These are phyloP conservation scores for Phialophora chinensis DNA, from an alignment of 2,329 filamentous ascomycete genomes.

Conservation along the genomic window DNA sequence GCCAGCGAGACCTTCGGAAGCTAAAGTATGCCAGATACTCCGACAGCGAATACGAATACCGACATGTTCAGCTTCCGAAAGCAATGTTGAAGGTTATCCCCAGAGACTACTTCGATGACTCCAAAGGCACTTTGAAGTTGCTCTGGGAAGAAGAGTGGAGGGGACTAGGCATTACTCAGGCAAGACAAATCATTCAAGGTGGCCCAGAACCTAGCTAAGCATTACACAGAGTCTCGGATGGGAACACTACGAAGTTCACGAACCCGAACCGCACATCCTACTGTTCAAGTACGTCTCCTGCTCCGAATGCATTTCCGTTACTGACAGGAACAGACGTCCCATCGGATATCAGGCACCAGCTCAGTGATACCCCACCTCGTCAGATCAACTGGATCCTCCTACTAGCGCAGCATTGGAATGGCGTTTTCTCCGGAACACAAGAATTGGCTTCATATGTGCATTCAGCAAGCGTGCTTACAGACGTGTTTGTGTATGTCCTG, in stretches of 20 bases:
- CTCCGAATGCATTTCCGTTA: neutral
- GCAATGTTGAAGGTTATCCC: conserved; percentile 98
- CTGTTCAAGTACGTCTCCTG: conserved; percentile 83
- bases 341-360: conserved; percentile 80
- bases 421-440: conserved; percentile 31
- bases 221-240: conserved; percentile 82
- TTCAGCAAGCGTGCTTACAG: conserved; percentile 36
- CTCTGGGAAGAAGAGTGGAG: conserved; percentile 99
- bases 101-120: conserved; percentile 87
- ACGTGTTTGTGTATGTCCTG: conserved; percentile 33
- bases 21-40: conserved; percentile 70
- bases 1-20: neutral
- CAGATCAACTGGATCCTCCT: conserved; percentile 15
- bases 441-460: conserved; percentile 34
- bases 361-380: conserved; percentile 42
- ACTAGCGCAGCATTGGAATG: conserved; percentile 38
- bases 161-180: conserved; percentile 94
- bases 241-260: conserved; percentile 99
- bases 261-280: conserved; percentile 96
- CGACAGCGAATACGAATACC: conserved; percentile 92
- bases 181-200: conserved; percentile 49
- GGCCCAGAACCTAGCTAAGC: conserved; percentile 14
- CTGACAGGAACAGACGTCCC: conserved; percentile 65
- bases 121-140: conserved; percentile 91
- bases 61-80: conserved; percentile 96